Base-by-base conservation (phyloP, 2,329 filamentous ascomycete genomes). In the Albifimbria verrucaria region DNA sequence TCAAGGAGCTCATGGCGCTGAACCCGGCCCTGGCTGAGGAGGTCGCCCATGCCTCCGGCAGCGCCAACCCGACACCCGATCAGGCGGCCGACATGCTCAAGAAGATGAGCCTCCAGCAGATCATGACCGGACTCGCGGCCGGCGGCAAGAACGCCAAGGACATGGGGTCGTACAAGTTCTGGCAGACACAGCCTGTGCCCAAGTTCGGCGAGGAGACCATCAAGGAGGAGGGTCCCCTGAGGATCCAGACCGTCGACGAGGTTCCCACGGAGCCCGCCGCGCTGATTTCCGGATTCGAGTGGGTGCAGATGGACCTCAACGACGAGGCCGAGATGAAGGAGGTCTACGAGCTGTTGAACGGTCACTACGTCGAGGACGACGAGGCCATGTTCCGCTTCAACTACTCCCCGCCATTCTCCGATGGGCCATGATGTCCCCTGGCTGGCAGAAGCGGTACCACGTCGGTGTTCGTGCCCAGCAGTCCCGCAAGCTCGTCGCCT, bases 351-450 rank as follows among this genome's bases (percentile, higher is more conserved):
- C 77, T 99, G 60, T 79, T 99, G 54, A 90, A 90, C 59, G 89
- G 91, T 52, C 94, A 99, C 74, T 99, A 97, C 62, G 94, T 99
- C 55, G 94, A 99, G 75, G 94, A 99, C 69, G 89, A 92, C 63
- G 92, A 96, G 69, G 92, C 93, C 57, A 96, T 95, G 81, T 97
- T 99, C 77, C 87, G 94, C 51, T 97, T 99, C 80, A 93, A 94
- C 71, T 99, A 99, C 75, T 96, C 92, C 1, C 78, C 85, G 86
- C 89, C 2, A 95, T 97, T 66, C 77, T 99, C 47, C 88, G 91
- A 70, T 99, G 94, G 92, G 93, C 93, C 11, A 82, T 99, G 67
- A 92, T 96, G 79, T 87, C 93, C 44, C 94, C 94, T 0, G 93
- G 92, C 52, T 99, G 94, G 93, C 87, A 85, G 66, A 90, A 89